These are phyloP conservation scores for Ceratocystis colombiana DNA, from an alignment of 2,329 filamentous ascomycete genomes.

Conservation along the genomic window DNA sequence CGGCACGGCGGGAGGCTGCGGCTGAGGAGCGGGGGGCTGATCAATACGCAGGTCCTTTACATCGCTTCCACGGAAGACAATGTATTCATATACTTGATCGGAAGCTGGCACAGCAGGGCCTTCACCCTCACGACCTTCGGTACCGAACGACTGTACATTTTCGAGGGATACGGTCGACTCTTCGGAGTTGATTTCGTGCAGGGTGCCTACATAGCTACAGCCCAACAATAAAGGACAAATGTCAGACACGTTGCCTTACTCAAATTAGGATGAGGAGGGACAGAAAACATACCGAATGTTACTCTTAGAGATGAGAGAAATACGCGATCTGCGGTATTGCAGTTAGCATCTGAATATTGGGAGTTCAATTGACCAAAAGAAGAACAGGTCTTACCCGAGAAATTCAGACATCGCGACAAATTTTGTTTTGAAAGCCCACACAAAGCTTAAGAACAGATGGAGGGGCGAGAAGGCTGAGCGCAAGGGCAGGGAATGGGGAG, in stretches of 20 bases:
- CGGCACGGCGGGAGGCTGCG: conserved; percentile 62
- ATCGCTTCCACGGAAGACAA: conserved; percentile 95
- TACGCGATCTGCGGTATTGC: conserved; percentile 58
- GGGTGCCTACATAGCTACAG: conserved; percentile 79
- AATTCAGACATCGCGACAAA: conserved; percentile 48
- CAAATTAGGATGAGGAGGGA: conserved; percentile 7
- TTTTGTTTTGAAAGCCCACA: conserved; percentile 37
- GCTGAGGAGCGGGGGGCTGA: conserved; percentile 65
- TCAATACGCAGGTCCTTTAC: conserved; percentile 97
- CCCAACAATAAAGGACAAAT: conserved; percentile 30
- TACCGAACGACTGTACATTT: conserved; percentile 89
- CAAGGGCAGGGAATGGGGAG: not conserved
- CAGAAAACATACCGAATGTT: conserved; percentile 69
- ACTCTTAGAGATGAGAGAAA: conserved; percentile 94
- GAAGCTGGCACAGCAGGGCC: conserved; percentile 62
- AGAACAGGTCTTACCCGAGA: conserved; percentile 41
- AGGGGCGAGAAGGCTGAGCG: conserved; percentile 26
- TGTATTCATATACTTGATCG: conserved; percentile 91
- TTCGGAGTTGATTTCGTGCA: conserved; percentile 97
- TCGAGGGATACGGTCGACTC: conserved; percentile 93
- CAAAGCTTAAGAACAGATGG: conserved; percentile 30
- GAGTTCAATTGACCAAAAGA: conserved; percentile 28
- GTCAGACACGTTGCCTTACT: conserved; percentile 19
- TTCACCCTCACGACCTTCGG: conserved; percentile 77
- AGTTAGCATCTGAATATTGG: conserved; percentile 30